phyloP scores from a whole-genome alignment of 2,329 filamentous ascomycete species.

The Akanthomyces lecanii region DNA sequence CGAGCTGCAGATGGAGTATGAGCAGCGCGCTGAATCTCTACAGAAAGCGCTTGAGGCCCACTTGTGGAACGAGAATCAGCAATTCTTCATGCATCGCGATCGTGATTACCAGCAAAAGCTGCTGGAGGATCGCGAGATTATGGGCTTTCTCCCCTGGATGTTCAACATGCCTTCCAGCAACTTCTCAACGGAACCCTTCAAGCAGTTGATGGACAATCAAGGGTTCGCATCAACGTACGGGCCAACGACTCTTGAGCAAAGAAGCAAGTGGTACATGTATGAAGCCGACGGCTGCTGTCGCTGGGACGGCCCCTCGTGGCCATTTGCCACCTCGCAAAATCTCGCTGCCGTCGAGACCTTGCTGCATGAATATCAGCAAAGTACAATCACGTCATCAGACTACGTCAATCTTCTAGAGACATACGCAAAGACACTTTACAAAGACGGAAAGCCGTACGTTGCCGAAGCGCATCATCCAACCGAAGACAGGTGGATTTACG shows the following conservation, averaged over 20 bases:
- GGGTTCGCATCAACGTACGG: slow-evolving; percentile 37
- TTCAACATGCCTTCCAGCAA: slow-evolving; percentile 37
- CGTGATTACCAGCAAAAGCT: slow-evolving; percentile 30
- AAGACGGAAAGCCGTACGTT: slow-evolving; percentile 36
- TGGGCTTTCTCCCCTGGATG: slow-evolving; percentile 39
- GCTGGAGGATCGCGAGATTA: slow-evolving; percentile 35
- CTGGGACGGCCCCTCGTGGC: slow-evolving; percentile 45
- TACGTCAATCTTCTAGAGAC: slow-evolving; percentile 35
- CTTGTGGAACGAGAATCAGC: slow-evolving; percentile 35
- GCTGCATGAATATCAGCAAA: slow-evolving; percentile 26
- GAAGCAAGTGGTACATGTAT: slow-evolving; percentile 35
- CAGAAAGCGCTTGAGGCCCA: slow-evolving; percentile 31
- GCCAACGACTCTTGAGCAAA: slow-evolving; percentile 39
- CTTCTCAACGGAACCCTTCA: slow-evolving; percentile 17
- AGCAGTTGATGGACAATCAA: slow-evolving; percentile 21
- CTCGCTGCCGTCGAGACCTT: slow-evolving; percentile 37
- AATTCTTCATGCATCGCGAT: slow-evolving; percentile 36
- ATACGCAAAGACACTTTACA: slow-evolving; percentile 37
- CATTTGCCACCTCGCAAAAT: slow-evolving; percentile 38
- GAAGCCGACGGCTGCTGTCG: slow-evolving; percentile 30
- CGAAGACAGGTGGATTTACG: slow-evolving; percentile 20
- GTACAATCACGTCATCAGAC: slow-evolving; percentile 32
- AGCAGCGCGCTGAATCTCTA: slow-evolving; percentile 30
- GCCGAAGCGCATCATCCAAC: slow-evolving; percentile 41
- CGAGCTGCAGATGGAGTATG: slow-evolving; percentile 28